Evolutionary conservation across 352 stramenopile species (phyloP).

Genomic region (Phytophthora tubulina): DNA sequence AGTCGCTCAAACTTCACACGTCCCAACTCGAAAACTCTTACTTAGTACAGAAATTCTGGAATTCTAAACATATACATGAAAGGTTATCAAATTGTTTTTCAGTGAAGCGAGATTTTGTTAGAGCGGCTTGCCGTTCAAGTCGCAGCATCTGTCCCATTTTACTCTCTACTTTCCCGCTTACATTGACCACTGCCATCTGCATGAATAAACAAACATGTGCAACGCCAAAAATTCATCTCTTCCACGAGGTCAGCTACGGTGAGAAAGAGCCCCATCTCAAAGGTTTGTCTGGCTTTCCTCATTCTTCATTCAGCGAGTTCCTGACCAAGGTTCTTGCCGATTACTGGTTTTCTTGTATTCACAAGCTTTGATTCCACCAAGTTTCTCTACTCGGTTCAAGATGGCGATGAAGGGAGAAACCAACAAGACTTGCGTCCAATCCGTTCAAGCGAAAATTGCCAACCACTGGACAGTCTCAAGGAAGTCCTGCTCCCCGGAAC

Average conservation of each 20-base stretch:
- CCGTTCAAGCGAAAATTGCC: conserved; percentile 28
- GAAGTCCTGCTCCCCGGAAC: conserved; percentile 57
- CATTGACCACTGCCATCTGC: conserved; percentile 8
- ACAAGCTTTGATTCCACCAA: too few species aligned
- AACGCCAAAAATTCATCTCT: conserved; percentile 4
- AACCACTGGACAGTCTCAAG: conserved; percentile 63
- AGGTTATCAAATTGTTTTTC: too few species aligned
- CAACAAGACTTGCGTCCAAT: conserved; percentile 28
- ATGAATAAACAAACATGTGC: conserved; percentile 14
- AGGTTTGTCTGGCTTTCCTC: background rate
- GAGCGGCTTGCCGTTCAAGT: background rate
- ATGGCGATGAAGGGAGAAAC: conserved; percentile 18
- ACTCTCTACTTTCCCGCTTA: conserved; percentile 8
- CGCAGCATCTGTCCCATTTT: conserved; percentile 12
- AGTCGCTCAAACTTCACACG: too few species aligned
- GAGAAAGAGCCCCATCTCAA: background rate
- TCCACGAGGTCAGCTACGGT: conserved; percentile 12
- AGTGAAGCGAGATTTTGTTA: background rate
- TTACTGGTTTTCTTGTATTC: background rate
- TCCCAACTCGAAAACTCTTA: too few species aligned
- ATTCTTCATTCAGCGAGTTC: conserved; percentile 26
- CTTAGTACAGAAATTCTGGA: too few species aligned
- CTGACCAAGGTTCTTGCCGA: background rate
- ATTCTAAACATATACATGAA: too few species aligned
- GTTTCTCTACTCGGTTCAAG: background rate